phyloP scores from a whole-genome alignment of 2,329 filamentous ascomycete genomes.

The Fusarium sp. region DNA sequence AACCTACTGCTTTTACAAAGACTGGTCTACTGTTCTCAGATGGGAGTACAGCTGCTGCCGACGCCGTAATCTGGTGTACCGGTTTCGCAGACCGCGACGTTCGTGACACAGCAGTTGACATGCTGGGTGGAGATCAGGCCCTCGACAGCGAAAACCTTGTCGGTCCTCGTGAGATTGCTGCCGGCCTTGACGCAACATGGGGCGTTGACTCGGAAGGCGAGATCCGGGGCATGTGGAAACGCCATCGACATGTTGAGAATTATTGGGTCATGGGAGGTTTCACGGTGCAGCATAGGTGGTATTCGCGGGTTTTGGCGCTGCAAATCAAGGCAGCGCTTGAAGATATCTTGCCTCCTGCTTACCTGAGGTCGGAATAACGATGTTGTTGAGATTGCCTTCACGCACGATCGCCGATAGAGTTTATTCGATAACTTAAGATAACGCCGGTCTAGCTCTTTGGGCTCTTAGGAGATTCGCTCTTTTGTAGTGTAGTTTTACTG shows the following conservation, averaged over 20 bases:
- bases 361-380: background rate
- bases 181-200: constrained; percentile 21
- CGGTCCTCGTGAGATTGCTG: constrained; percentile 1
- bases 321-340: constrained; percentile 34
- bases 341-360: constrained; percentile 22
- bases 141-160: background rate
- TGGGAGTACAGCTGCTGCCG: background rate
- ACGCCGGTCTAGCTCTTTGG: background rate
- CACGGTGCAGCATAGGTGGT: constrained; percentile 32
- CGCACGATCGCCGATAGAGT: background rate
- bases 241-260: constrained; percentile 22
- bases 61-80: constrained; percentile 32
- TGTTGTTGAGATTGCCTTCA: background rate
- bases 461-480: background rate
- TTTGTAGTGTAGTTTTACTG: background rate
- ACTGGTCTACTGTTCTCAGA: constrained; percentile 25
- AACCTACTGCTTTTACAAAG: constrained; percentile 3
- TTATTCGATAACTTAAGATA: background rate
- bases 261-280: constrained; percentile 35
- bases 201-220: constrained; percentile 30
- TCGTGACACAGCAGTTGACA: background rate
- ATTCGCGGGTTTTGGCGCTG: constrained; percentile 28
- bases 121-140: background rate
- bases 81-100: constrained; percentile 22
- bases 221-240: constrained; percentile 38